Conservation (phyloP, 208 protist genomes). For the Leishmania turanica region DNA sequence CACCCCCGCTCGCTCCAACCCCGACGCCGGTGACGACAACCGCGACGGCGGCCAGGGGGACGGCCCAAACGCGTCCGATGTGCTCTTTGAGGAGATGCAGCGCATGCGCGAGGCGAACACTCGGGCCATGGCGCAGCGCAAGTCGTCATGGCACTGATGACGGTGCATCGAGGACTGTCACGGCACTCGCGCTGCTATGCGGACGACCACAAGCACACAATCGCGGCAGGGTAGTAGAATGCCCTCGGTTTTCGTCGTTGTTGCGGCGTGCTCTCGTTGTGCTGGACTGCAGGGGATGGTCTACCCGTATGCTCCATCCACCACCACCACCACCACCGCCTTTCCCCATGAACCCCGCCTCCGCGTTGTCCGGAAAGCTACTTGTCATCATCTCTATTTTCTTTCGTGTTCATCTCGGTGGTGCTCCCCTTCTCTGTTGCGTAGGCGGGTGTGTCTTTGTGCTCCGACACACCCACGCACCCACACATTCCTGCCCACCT, state of each 20-base stretch:
- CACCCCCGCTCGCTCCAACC: conserved; percentile 21
- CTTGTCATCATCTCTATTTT: conserved; percentile 1
- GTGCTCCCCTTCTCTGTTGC: neutral
- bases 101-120: conserved; percentile 65
- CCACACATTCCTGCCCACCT: neutral
- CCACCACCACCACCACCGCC: neutral
- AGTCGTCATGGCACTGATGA: conserved; percentile 37
- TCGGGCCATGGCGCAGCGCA: conserved; percentile 49
- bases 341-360: neutral
- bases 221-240: neutral
- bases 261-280: neutral
- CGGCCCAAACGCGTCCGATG: neutral
- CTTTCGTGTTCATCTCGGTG: conserved; percentile 10
- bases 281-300: neutral
- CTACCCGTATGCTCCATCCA: neutral
- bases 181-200: neutral
- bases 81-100: conserved; percentile 49
- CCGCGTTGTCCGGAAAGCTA: neutral
- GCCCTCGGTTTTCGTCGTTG: neutral
- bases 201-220: neutral
- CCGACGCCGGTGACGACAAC: conserved; percentile 1
- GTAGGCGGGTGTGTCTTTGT: too few species aligned
- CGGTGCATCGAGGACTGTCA: neutral
- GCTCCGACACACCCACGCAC: neutral
- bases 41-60: neutral